Percentiles rank a stretch among this genome's conserved stretches.
phyloP scores from a whole-genome alignment of 768 basidiomycete genomes.

The Pisolithus microcarpus region DNA sequence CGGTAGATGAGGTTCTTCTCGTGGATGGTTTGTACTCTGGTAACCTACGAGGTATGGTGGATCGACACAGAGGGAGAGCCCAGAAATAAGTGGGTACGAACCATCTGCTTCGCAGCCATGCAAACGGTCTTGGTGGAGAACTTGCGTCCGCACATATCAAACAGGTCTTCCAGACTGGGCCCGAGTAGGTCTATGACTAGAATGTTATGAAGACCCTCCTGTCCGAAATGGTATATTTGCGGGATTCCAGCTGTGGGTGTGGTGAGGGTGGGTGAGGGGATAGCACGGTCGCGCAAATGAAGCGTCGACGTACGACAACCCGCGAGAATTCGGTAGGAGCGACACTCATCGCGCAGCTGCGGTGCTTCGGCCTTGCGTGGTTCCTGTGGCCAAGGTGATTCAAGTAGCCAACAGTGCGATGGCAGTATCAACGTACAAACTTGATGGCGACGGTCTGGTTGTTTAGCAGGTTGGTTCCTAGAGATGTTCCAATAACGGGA shows the following conservation, averaged over 20 bases:
- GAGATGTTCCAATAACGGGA: background rate
- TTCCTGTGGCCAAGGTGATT: constrained; percentile 44
- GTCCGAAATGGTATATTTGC: constrained; percentile 99
- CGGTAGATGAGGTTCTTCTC: constrained; percentile 99
- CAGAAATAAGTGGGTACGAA: constrained; percentile 26
- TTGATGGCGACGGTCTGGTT: constrained; percentile 99
- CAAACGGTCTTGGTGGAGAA: constrained; percentile 98
- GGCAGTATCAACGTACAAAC: constrained; percentile 65
- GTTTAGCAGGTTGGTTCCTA: constrained; percentile 96
- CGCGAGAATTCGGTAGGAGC: constrained; percentile 86
- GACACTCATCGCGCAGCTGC: constrained; percentile 96
- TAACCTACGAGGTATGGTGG: constrained; percentile 47
- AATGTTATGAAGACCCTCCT: constrained; percentile 97
- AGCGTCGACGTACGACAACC: constrained; percentile 69
- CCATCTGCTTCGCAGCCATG: constrained; percentile 98
- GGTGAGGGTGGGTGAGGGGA: constrained; percentile 7
- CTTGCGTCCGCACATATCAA: constrained; percentile 98
- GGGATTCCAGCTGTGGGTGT: constrained; percentile 77
- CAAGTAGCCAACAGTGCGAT: background rate
- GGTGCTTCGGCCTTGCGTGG: constrained; percentile 94
- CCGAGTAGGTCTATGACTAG: constrained; percentile 97
- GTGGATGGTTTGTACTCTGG: constrained; percentile 95
- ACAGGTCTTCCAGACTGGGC: constrained; percentile 93
- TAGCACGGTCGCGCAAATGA: background rate
- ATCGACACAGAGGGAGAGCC: constrained; percentile 5